Conservation (phyloP, 2,329 filamentous ascomycete genomes). For the Plenodomus tracheiphilus region DNA sequence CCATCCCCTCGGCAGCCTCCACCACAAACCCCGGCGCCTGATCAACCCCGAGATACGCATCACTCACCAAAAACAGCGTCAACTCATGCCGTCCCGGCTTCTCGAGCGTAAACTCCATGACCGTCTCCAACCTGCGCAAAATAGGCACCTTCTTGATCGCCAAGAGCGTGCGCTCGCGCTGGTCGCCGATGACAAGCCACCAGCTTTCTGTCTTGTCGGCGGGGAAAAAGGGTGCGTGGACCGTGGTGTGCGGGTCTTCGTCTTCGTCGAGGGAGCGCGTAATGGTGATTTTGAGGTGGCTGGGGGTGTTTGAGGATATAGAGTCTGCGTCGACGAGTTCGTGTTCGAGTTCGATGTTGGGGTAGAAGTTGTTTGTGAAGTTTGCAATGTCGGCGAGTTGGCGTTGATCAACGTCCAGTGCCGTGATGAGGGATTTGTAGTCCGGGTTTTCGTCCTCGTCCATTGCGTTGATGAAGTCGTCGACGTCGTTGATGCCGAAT, state of each 20-base stretch:
- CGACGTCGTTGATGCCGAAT: slow-evolving; percentile 85
- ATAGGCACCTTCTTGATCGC: slow-evolving; percentile 96
- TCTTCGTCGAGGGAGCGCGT: slow-evolving; percentile 78
- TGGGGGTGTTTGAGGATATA: slow-evolving; percentile 77
- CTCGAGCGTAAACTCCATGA: slow-evolving; percentile 86
- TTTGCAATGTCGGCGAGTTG: slow-evolving; percentile 87
- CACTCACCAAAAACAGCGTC: slow-evolving; percentile 93
- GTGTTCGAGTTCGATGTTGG: slow-evolving; percentile 90
- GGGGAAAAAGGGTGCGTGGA: slow-evolving; percentile 95
- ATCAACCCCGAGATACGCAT: slow-evolving; percentile 95
- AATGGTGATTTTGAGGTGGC: slow-evolving; percentile 82
- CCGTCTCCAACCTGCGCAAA: slow-evolving; percentile 73
- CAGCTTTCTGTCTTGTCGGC: slow-evolving; percentile 93
- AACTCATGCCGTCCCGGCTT: slow-evolving; percentile 81
- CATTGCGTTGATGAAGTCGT: slow-evolving; percentile 99
- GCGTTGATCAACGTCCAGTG: slow-evolving; percentile 75
- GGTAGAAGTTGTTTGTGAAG: slow-evolving; percentile 96
- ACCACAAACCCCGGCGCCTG: slow-evolving; percentile 91
- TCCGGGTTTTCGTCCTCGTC: slow-evolving; percentile 89
- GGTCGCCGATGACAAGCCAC: slow-evolving; percentile 96
- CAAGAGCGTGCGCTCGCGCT: slow-evolving; percentile 81
- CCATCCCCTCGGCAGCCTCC: slow-evolving; percentile 87
- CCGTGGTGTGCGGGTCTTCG: slow-evolving; percentile 75
- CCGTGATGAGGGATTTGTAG: slow-evolving; percentile 75
- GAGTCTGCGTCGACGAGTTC: slow-evolving; percentile 79